Percentiles rank a stretch among this genome's conserved stretches.
Conservation (phyloP, 257 asterid species). For the Jacaranda mimosifolia region DNA sequence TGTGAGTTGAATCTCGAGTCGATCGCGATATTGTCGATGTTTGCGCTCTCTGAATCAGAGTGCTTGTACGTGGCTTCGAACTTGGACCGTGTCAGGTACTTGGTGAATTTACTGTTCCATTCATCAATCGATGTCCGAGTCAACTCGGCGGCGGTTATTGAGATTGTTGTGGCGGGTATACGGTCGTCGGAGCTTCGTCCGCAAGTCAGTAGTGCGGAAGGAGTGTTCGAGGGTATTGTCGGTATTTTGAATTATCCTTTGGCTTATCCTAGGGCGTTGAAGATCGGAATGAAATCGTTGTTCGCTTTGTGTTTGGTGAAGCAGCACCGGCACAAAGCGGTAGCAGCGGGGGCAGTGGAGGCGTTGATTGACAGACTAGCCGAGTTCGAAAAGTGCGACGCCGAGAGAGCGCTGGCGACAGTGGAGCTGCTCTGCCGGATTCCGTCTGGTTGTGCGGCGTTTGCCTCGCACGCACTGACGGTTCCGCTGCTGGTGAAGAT, state of each 20-base stretch:
- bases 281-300: slow-evolving; percentile 81
- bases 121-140: slow-evolving; percentile 83
- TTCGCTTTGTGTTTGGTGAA: slow-evolving; percentile 87
- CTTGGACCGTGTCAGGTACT: slow-evolving; percentile 55
- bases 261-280: slow-evolving; percentile 75
- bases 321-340: slow-evolving; percentile 87
- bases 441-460: slow-evolving; percentile 78
- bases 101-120: slow-evolving; percentile 81
- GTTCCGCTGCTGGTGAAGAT: slow-evolving; percentile 83
- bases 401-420: slow-evolving; percentile 96
- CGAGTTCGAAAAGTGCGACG: slow-evolving; percentile 87
- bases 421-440: slow-evolving; percentile 91
- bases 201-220: slow-evolving; percentile 67
- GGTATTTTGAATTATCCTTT: slow-evolving; percentile 71
- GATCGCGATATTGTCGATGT: slow-evolving; percentile 69
- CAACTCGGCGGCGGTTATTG: slow-evolving; percentile 91
- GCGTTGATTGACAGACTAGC: slow-evolving; percentile 67
- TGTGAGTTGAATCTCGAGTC: slow-evolving; percentile 73
- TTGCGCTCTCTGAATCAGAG: slow-evolving; percentile 70
- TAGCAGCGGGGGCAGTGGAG: slow-evolving; percentile 81
- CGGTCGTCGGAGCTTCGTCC: slow-evolving; percentile 84
- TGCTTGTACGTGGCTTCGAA: slow-evolving; percentile 73
- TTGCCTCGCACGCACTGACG: slow-evolving; percentile 79
- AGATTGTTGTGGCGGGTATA: slow-evolving; percentile 66
- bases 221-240: slow-evolving; percentile 76